Evolutionary conservation across 305 asterid species (phyloP), one percentile per base, ranked within the genome.

Genomic region (Ruellia speciosa): DNA sequence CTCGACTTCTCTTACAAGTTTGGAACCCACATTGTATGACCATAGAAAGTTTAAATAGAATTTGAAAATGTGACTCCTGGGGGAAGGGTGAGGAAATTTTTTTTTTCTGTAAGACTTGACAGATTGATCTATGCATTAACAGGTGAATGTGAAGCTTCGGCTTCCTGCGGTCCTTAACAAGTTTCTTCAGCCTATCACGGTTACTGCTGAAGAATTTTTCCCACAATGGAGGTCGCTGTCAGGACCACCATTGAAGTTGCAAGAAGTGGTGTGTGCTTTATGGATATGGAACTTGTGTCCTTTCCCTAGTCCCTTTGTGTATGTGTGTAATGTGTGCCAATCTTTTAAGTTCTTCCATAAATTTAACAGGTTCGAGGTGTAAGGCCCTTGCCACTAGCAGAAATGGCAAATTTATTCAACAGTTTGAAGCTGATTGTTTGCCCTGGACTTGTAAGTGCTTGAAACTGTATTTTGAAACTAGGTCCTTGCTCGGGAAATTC

Each of bases 191-290:
- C 96, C 97, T 58, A 84, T 93, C 69, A 39, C 77, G 52, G 81
- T 89, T 64, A 73, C 99, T 53, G 81, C 83, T 37, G 99, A 93
- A 73, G 99, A 93, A 72, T 93, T 93, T 74, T 93, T 93, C 76
- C 88, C 87, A 12, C 99, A 89, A 56, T 93, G 99, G 99, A 83
- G 96, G 83, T 87, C 99, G 60, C 94, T 93, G 64, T 82, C 96
- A 53, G 99, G 97, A 67, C 96, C 99, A 18, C 99, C 99, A 54
- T 63, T 93, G 79, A 93, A 93, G 78, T 83, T 89, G 77, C 99
- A 93, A 77, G 99, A 93, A 84, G 97, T 93, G 82, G 99, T 93
- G 66, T 58, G 77, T 74, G 65, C 68, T 51, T 57, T 11, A 14
- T 47, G 47, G 54, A 24, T 43, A 28, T 24, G 13, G 40, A 48